phyloP scores from a whole-genome alignment of 257 asterid genomes.

The Solanum lycopersicoides region DNA sequence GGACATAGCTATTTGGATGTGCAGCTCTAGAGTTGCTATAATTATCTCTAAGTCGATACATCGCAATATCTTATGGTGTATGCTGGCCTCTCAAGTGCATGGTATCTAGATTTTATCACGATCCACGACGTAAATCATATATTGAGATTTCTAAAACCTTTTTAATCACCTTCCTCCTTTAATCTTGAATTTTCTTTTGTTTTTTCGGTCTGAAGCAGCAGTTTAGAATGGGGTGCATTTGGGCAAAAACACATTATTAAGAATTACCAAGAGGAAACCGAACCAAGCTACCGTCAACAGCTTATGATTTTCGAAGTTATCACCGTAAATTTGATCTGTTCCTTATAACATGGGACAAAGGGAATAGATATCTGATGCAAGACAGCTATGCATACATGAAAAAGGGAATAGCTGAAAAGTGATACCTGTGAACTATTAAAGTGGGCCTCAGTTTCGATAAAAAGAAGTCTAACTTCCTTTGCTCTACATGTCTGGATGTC shows the following conservation, averaged over 20 bases:
- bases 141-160: neutral
- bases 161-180: neutral
- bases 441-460: neutral
- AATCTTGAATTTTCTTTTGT: neutral
- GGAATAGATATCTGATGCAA: neutral
- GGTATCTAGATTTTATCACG: neutral
- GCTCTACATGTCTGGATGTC: conserved; percentile 22
- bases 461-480: neutral
- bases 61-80: neutral
- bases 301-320: neutral
- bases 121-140: neutral
- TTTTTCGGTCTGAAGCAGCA: neutral
- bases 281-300: neutral
- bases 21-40: neutral
- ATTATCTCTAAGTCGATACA: neutral
- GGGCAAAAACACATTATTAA: neutral
- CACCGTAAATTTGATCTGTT: neutral
- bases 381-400: neutral
- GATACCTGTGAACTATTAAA: neutral
- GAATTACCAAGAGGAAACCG: neutral
- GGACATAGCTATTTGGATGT: neutral
- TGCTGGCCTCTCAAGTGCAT: neutral
- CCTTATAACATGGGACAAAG: neutral
- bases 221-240: neutral
- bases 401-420: neutral